phyloP scores from a whole-genome alignment of 352 stramenopile species.

The Phytophthora foliorum region DNA sequence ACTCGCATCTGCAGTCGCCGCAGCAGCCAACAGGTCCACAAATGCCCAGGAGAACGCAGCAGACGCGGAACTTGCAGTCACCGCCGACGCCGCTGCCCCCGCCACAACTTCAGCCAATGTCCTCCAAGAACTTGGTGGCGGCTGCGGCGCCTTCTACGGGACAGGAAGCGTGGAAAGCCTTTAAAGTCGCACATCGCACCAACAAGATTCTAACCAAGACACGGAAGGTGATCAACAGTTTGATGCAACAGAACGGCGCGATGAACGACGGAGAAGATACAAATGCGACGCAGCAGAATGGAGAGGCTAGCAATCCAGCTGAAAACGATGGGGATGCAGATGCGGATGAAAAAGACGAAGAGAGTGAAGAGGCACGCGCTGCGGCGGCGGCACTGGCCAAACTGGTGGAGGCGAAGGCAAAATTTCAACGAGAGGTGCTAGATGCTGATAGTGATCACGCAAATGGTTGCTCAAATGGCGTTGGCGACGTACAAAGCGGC shows the following conservation, averaged over 20 bases:
- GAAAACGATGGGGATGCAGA: constrained; percentile 16
- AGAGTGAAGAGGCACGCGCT: constrained; percentile 15
- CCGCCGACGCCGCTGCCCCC: constrained; percentile 18
- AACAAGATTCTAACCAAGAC: constrained; percentile 73
- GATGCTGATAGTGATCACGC: background rate
- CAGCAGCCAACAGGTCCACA: background rate
- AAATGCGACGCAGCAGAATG: background rate
- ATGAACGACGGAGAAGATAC: constrained; percentile 21
- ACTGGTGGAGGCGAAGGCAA: constrained; percentile 26
- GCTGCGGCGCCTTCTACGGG: constrained; percentile 9
- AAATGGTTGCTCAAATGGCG: constrained; percentile 1
- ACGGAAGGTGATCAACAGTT: constrained; percentile 51
- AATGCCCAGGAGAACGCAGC: constrained; percentile 18
- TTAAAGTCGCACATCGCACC: constrained; percentile 69
- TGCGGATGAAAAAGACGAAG: constrained; percentile 12
- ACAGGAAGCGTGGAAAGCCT: constrained; percentile 64
- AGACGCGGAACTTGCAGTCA: constrained; percentile 28
- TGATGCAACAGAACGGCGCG: constrained; percentile 31
- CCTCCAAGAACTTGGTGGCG: constrained; percentile 30
- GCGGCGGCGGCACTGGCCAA: constrained; percentile 23
- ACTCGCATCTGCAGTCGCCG: constrained; percentile 10
- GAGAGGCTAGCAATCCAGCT: background rate
- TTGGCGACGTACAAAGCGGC: constrained; percentile 10
- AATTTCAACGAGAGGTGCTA: constrained; percentile 66
- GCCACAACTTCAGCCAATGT: constrained; percentile 24